A percentile compares a stretch with the other conserved stretches of the same genome.
These are phyloP conservation scores for Taphrina betulina DNA, from an alignment of 1,139 yeast genomes.

Conservation along the genomic window DNA sequence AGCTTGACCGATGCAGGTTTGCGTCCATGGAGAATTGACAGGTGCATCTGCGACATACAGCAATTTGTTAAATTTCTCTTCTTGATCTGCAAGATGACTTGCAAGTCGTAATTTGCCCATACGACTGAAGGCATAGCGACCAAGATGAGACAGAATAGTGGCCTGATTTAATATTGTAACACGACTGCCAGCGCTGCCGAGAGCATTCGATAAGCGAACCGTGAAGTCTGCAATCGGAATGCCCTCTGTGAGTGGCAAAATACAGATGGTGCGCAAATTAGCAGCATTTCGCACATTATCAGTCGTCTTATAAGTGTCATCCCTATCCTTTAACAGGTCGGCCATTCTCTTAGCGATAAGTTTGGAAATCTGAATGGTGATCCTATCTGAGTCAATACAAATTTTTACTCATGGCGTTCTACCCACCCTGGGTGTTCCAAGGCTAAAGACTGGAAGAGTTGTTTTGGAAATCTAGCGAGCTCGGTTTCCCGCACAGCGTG, in stretches of 20 bases:
- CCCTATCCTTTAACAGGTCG: constrained; percentile 39
- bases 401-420: neutral
- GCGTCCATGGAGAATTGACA: constrained; percentile 82
- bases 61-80: constrained; percentile 82
- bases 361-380: constrained; percentile 85
- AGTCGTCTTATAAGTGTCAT: neutral
- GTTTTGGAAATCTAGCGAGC: constrained; percentile 86
- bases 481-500: constrained; percentile 93
- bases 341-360: constrained; percentile 74
- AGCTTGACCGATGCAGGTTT: constrained; percentile 89
- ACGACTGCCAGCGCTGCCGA: constrained; percentile 49
- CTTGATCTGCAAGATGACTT: constrained; percentile 86
- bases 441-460: constrained; percentile 80
- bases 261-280: constrained; percentile 74
- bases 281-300: constrained; percentile 29
- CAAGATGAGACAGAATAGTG: constrained; percentile 73
- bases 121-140: constrained; percentile 90
- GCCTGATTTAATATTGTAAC: constrained; percentile 83
- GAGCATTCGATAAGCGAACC: constrained; percentile 63
- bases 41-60: constrained; percentile 81
- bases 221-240: constrained; percentile 87
- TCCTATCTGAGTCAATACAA: constrained; percentile 46
- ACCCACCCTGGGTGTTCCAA: constrained; percentile 63
- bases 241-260: constrained; percentile 75
- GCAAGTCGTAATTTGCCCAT: constrained; percentile 79